phyloP scores from a whole-genome alignment of 306 rosid genomes.

The Sesbania bispinosa region DNA sequence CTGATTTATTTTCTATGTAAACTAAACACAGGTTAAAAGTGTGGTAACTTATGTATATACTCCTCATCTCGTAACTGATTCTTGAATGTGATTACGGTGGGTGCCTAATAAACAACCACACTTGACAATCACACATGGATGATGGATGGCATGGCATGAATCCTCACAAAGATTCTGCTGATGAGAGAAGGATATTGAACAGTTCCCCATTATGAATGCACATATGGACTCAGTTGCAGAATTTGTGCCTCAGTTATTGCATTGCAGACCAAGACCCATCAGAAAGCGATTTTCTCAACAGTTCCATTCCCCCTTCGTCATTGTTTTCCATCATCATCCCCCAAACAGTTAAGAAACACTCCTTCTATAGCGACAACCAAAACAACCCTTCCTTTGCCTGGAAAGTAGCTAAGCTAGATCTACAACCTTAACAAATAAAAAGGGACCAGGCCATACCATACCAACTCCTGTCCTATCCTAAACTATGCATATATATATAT shows the following conservation, averaged over 20 bases:
- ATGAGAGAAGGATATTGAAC: conserved; percentile 26
- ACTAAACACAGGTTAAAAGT: too few relatives aligned
- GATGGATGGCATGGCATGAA: conserved; percentile 7
- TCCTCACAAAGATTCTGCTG: conserved; percentile 28
- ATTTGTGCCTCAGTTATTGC: conserved; percentile 33
- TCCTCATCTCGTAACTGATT: too few relatives aligned
- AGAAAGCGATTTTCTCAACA: conserved; percentile 30
- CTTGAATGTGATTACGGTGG: neutral
- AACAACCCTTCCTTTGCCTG: neutral
- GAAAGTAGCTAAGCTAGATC: too few relatives aligned
- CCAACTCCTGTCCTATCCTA: neutral
- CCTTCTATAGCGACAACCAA: conserved; percentile 5
- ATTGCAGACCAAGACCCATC: conserved; percentile 31
- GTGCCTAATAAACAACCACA: neutral
- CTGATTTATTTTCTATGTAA: too few relatives aligned
- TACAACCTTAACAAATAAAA: neutral
- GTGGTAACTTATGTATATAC: too few relatives aligned
- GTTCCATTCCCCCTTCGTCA: neutral
- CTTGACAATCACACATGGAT: neutral
- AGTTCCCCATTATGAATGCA: conserved; percentile 28
- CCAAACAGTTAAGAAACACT: neutral
- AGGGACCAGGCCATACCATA: neutral
- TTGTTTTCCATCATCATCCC: conserved; percentile 13
- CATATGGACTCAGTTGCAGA: conserved; percentile 26
- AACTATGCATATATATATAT: too few relatives aligned